Evolutionary conservation across 2,329 filamentous ascomycete genomes (phyloP).

Genomic region (Fusarium tupiense): DNA sequence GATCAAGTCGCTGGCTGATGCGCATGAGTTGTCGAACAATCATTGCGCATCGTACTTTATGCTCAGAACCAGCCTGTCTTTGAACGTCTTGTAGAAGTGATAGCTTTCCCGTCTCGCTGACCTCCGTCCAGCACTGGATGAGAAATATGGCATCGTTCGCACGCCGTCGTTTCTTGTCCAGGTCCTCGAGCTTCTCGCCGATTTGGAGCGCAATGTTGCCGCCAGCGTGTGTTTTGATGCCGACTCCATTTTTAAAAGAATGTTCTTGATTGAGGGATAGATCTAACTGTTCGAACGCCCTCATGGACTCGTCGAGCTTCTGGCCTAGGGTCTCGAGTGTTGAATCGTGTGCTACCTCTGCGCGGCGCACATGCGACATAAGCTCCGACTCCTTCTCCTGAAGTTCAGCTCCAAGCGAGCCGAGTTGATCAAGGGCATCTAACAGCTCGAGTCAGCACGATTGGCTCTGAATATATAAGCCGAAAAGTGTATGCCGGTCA

Average conservation of each 20-base stretch:
- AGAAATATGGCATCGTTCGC: conserved; percentile 94
- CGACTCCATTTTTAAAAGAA: conserved; percentile 46
- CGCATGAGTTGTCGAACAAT: conserved; percentile 93
- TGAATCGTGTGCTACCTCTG: conserved; percentile 90
- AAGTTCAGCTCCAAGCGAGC: conserved; percentile 80
- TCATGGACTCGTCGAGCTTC: conserved; percentile 92
- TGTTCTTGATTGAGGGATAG: conserved; percentile 76
- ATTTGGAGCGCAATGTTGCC: conserved; percentile 95
- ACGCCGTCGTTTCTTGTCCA: conserved; percentile 89
- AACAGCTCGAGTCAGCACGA: conserved; percentile 17
- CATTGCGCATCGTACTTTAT: conserved; percentile 92
- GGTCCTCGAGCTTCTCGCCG: conserved; percentile 90
- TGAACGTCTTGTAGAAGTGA: conserved; percentile 89
- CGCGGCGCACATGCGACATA: conserved; percentile 86
- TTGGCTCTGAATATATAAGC: not conserved
- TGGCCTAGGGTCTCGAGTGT: conserved; percentile 87
- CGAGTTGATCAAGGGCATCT: conserved; percentile 75
- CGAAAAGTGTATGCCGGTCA: conserved; percentile 24
- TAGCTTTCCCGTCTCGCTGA: conserved; percentile 88
- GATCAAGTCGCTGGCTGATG: conserved; percentile 91
- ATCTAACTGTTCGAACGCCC: conserved; percentile 90
- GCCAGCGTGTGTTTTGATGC: conserved; percentile 62
- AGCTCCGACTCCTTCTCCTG: conserved; percentile 92
- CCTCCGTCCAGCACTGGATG: conserved; percentile 96
- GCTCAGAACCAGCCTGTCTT: conserved; percentile 84